Evolutionary conservation across 2,329 filamentous ascomycete genomes (phyloP), one percentile per base, ranked within the genome.

Genomic region (Volutella citrinella): DNA sequence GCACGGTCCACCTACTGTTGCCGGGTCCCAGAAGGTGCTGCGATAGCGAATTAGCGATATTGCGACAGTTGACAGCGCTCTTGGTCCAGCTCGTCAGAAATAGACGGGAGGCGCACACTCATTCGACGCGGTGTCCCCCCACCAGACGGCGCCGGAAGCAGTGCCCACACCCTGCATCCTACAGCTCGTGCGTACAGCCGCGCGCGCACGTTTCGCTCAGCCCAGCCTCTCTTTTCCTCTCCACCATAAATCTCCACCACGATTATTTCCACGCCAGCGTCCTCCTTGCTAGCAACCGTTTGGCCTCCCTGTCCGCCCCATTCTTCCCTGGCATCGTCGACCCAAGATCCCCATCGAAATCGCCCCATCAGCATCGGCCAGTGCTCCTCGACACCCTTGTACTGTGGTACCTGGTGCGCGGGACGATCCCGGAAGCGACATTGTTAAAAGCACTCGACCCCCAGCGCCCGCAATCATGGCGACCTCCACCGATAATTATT

Each of bases 401-500:
- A n/a, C n/a, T n/a, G n/a, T n/a, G n/a, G n/a, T n/a, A n/a, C n/a
- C n/a, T n/a, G n/a, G n/a, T n/a, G n/a, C n/a, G n/a, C n/a, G n/a
- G n/a, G n/a, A n/a, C n/a, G n/a, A n/a, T n/a, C n/a, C n/a, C n/a
- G n/a, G n/a, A n/a, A n/a, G n/a, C n/a, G n/a, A n/a, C n/a, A n/a
- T 52, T 34, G 52, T 59, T 60, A 61, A 63, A 63, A 57, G 43
- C 51, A 49, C 43, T 42, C 41, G 42, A 43, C 40, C 51, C 57
- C 53, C 54, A 51, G 44, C 43, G 34, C 41, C 43, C 48, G 54
- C 48, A 50, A 49, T 43, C 49, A 66, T 66, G 64, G 61, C 61
- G 45, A 49, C 55, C 47, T 57, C 46, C 32, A 43, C 54, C 27
- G 52, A 55, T 19, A 56, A 55, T 30, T 56, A 61, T 42, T 49